Conservation (phyloP, 2,329 filamentous ascomycete species). For the Pochonia chlamydosporia region DNA sequence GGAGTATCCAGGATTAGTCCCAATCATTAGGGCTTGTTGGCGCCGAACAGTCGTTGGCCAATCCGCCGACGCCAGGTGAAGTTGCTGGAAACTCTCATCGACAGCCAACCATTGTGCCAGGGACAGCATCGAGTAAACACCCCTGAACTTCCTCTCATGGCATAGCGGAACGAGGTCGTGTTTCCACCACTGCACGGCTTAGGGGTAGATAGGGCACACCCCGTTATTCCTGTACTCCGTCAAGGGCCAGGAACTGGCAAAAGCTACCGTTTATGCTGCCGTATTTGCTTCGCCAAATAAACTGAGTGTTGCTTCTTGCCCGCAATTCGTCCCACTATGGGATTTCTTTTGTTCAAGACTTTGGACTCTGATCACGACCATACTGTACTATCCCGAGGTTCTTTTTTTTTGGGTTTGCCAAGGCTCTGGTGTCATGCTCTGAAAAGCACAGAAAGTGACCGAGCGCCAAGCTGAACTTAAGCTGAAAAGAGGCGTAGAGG, state of each 20-base stretch:
- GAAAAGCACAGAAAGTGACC: no score
- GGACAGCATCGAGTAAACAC: not conserved
- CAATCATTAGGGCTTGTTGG: not conserved
- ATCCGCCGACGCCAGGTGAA: conserved; percentile 3
- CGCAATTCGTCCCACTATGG: no score
- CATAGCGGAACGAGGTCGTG: not conserved
- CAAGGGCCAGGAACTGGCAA: no score
- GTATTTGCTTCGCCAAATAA: no score
- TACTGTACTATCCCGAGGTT: no score
- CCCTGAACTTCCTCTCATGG: not conserved
- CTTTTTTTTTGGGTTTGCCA: no score
- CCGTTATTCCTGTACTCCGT: no score
- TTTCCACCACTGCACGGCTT: not conserved
- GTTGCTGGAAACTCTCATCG: not conserved
- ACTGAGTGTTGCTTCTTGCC: no score
- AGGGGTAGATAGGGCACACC: not conserved
- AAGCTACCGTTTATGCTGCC: no score
- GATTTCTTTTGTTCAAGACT: no score
- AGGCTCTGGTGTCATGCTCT: no score
- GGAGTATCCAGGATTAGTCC: not conserved
- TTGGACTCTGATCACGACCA: no score
- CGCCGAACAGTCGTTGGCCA: conserved; percentile 2
- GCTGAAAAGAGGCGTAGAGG: not conserved
- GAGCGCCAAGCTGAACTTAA: not conserved
- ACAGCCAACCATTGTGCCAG: not conserved